phyloP scores from a whole-genome alignment of 192 early-diverging fungal species.

The Backusella luteola region DNA sequence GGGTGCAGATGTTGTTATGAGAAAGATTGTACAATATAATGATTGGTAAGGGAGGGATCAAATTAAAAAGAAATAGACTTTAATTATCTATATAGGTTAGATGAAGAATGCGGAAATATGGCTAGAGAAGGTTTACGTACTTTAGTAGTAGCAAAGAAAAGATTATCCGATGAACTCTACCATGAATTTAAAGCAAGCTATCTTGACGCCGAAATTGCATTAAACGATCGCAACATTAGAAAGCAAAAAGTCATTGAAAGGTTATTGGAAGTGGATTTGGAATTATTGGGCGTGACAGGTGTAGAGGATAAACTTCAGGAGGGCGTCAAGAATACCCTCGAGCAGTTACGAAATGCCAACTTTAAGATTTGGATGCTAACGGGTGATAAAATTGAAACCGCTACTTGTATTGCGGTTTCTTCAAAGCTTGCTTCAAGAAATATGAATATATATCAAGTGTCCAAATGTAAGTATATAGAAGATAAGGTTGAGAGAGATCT shows the following conservation, averaged over 20 bases:
- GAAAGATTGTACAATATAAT: constrained; percentile 83
- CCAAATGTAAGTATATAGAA: constrained; percentile 52
- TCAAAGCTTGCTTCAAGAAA: constrained; percentile 87
- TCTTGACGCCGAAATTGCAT: constrained; percentile 69
- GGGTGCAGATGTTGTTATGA: constrained; percentile 93
- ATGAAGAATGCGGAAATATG: constrained; percentile 98
- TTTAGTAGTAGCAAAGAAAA: constrained; percentile 85
- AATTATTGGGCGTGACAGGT: constrained; percentile 89
- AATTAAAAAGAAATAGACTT: neutral
- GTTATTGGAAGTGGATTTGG: constrained; percentile 81
- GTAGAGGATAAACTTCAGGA: constrained; percentile 97
- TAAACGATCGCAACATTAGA: constrained; percentile 66
- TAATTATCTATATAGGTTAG: constrained; percentile 44
- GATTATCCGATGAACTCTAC: constrained; percentile 71
- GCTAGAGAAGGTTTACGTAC: constrained; percentile 93
- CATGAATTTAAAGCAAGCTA: constrained; percentile 60
- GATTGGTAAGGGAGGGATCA: constrained; percentile 60
- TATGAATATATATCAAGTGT: constrained; percentile 80
- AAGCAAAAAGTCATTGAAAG: constrained; percentile 66
- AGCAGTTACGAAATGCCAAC: constrained; percentile 87
- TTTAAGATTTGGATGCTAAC: constrained; percentile 98
- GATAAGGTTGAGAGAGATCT: neutral
- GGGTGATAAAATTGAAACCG: constrained; percentile 96
- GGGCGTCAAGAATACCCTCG: constrained; percentile 85
- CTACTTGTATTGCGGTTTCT: constrained; percentile 92